Conservation (phyloP, 108 stramenopile species). For the Cylindrotheca closterium region DNA sequence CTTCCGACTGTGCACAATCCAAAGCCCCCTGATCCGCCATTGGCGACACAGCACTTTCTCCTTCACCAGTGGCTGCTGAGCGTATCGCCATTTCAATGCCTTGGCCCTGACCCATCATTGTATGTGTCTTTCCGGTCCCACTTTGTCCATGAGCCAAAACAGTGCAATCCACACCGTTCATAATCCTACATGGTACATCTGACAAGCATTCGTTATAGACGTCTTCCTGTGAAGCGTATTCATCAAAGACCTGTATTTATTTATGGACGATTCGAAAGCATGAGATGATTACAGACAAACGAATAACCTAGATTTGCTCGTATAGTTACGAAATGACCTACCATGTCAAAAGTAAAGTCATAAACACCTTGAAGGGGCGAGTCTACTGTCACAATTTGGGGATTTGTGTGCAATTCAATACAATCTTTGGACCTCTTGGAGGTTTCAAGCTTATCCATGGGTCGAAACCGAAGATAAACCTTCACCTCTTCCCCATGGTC, state of each 20-base stretch:
- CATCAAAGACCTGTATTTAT: slow-evolving; percentile 46
- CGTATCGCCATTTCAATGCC: slow-evolving; percentile 33
- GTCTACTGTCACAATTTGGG: slow-evolving; percentile 47
- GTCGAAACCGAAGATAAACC: slow-evolving; percentile 69
- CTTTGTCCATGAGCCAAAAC: slow-evolving; percentile 94
- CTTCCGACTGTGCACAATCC: slow-evolving; percentile 15
- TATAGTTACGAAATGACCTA: slow-evolving; percentile 15
- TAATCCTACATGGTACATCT: slow-evolving; percentile 22
- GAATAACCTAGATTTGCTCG: background rate
- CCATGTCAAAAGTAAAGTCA: slow-evolving; percentile 55
- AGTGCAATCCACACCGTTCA: slow-evolving; percentile 57
- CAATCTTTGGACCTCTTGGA: slow-evolving; percentile 67
- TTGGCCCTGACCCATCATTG: slow-evolving; percentile 1
- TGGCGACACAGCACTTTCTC: background rate
- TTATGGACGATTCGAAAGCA: background rate
- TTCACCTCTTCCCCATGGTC: slow-evolving; percentile 24
- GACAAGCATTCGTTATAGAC: slow-evolving; percentile 46
- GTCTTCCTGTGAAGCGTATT: slow-evolving; percentile 43
- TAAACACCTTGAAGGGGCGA: slow-evolving; percentile 61
- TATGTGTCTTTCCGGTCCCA: slow-evolving; percentile 68
- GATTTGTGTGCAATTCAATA: slow-evolving; percentile 45
- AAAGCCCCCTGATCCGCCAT: background rate
- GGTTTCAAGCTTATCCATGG: slow-evolving; percentile 68
- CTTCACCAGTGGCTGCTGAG: background rate
- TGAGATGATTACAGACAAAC: background rate